Base-by-base conservation (phyloP, 2,329 filamentous ascomycete genomes). In the Geosmithia flava region DNA sequence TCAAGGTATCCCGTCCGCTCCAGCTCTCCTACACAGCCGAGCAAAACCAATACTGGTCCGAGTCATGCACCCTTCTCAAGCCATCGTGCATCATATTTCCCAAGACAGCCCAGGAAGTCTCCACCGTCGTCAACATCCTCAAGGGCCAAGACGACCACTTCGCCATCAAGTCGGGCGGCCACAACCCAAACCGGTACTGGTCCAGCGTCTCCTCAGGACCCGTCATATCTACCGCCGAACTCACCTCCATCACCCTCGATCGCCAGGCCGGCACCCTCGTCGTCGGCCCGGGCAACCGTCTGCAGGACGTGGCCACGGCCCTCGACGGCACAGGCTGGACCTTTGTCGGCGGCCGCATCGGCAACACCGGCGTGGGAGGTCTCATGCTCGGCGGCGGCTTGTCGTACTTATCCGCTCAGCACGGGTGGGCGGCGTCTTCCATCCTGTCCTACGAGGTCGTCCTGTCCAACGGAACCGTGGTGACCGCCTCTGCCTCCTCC, bases 111-210 rank as follows among this genome's bases (percentile, higher is more conserved):
- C 59, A 68, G 16, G 73, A 81, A 54, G 74, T 81, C 39, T 66
- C 74, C 0, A 64, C 66, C 10, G 67, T 76, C n/a, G 65, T 81
- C 44, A 67, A 65, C 23, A 63, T 72, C 29, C 65, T 81, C 13
- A 66, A 64, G 7, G 59, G 68, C 33, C 68, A 68, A 42, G 63
- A 67, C 39, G 72, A 71, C 48, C 59, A 58, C 2, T 81, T 81
- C 52, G 75, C 76, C 7, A 60, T 77, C 53, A 74, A 76, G 53
- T 72, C 72, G 7, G 77, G 76, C 27, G 78, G 77, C 1, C 76
- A 81, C 59, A 75, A 72, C 49, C 71, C 75, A 3, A 77, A 78
- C 54, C 65, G 71, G 17, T 70, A 71, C 51, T 71, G 70, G 40
- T 68, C 75, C 2, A 80, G 69, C 53, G 70, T 74, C 44, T 58